Conservation (phyloP, 2,329 filamentous ascomycete species). For the Blastomyces emzantsi region DNA sequence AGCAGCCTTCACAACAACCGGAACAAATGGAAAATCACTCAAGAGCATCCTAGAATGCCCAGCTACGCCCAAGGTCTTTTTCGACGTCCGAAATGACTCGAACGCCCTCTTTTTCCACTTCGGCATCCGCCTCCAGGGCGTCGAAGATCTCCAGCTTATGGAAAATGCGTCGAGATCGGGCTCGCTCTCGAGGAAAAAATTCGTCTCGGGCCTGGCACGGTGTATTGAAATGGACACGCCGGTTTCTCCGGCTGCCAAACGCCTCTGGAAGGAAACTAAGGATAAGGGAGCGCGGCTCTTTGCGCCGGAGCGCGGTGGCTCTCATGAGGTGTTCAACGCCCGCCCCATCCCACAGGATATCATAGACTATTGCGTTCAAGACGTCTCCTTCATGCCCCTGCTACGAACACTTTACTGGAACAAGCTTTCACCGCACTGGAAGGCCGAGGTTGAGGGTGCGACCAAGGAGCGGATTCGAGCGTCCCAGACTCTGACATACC, state of each 20-base stretch:
- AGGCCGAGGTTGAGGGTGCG: slow-evolving; percentile 14
- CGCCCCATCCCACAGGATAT: slow-evolving; percentile 38
- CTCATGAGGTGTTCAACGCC: slow-evolving; percentile 41
- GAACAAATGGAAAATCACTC: slow-evolving; percentile 18
- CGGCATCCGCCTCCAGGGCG: slow-evolving; percentile 34
- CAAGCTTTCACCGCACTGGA: slow-evolving; percentile 5
- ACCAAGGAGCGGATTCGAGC: slow-evolving; percentile 16
- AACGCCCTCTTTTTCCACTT: slow-evolving; percentile 46
- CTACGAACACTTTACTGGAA: slow-evolving; percentile 16
- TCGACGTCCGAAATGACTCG: slow-evolving; percentile 52
- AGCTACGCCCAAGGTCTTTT: slow-evolving; percentile 44
- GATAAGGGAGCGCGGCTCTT: slow-evolving; percentile 32
- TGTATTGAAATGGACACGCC: slow-evolving; percentile 31
- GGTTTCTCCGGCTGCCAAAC: slow-evolving; percentile 14
- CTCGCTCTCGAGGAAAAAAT: slow-evolving; percentile 13
- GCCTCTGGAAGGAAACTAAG: slow-evolving; percentile 18
- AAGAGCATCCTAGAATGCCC: slow-evolving; percentile 40
- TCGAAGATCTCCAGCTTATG: slow-evolving; percentile 51
- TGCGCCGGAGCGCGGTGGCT: slow-evolving; percentile 35
- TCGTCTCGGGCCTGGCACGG: slow-evolving; percentile 30
- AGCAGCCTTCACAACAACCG: slow-evolving; percentile 34
- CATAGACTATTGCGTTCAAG: slow-evolving; percentile 39
- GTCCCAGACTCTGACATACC: slow-evolving; percentile 17
- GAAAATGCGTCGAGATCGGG: slow-evolving; percentile 36
- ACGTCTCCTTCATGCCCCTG: slow-evolving; percentile 37